Base-by-base conservation (phyloP, 108 stramenopile genomes). In the Poteriospumella lacustris region DNA sequence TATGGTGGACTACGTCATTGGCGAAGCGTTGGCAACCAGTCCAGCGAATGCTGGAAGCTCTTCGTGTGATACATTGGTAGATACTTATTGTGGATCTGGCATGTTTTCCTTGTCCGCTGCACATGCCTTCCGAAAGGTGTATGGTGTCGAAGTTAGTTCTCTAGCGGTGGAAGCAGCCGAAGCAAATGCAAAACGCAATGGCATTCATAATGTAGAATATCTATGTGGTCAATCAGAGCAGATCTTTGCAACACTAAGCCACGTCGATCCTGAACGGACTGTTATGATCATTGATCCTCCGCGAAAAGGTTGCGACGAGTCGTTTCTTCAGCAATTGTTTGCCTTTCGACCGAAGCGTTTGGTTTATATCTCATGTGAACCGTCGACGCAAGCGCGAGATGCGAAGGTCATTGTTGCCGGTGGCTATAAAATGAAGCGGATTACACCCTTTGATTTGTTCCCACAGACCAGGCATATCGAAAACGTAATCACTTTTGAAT, bases 401-500 rank as follows among this genome's bases (percentile, higher is more conserved):
- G 89, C 94, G 2, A 88, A 91, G 78, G 83, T 82, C 19, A 80
- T 98, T 1, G 85, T 95, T 3, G 80, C 80, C 3, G 87, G 82
- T 31, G 93, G 91, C 39, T 98, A 96, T 68, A 81, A 84, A 44
- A 87, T 94, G 38, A 84, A 88, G 19, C 89, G 85, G 38, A 84
- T 94, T 42, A 89, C 89, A 64, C 97, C 97, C 0, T 93, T 98
- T 84, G 97, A 98, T 84, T 80, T 98, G 36, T 94, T 94, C 69
- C 93, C 93, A 5, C 93, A 93, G 81, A 98, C 97, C 28, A 86
- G 94, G 43, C 97, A 98, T 69, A 95, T 98, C 80, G 97, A 98
- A 78, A 94, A 92, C 69, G 83, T 96, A n/a, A 90, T 93, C 77
- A 87, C 92, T 2, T 95, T 98, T 79, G 93, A 94, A 68, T n/a